These are phyloP conservation scores for Leucocoprinus sp. DNA, from an alignment of 768 basidiomycete genomes.

Conservation along the genomic window DNA sequence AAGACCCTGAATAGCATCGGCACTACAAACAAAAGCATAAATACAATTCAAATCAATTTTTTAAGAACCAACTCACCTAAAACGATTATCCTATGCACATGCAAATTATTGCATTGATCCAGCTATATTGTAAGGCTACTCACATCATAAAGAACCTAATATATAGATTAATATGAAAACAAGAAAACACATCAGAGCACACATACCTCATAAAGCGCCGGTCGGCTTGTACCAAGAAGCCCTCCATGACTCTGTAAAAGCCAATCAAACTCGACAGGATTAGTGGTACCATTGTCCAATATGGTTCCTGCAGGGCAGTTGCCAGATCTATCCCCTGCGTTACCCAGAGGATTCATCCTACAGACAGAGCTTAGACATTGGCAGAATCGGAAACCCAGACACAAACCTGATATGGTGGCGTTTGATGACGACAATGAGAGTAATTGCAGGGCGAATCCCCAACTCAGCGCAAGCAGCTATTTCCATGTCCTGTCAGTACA, in stretches of 20 bases:
- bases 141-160: constrained; percentile 34
- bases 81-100: constrained; percentile 39
- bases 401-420: constrained; percentile 51
- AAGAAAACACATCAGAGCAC: too few relatives aligned
- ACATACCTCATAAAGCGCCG: constrained; percentile 33
- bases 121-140: constrained; percentile 2
- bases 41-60: neutral
- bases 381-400: neutral
- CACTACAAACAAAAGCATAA: constrained; percentile 24
- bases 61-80: constrained; percentile 33
- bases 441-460: constrained; percentile 54
- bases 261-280: constrained; percentile 71
- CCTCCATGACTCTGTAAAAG: constrained; percentile 75
- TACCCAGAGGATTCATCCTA: constrained; percentile 26
- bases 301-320: constrained; percentile 78
- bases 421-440: constrained; percentile 75
- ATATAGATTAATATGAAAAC: too few relatives aligned
- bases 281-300: constrained; percentile 59
- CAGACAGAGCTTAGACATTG: neutral
- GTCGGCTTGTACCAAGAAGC: constrained; percentile 62
- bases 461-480: constrained; percentile 57
- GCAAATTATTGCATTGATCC: neutral
- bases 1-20: constrained; percentile 61
- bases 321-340: constrained; percentile 45
- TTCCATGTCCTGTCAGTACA: neutral